Conservation (phyloP, 345 rosid genomes). For the Moringa oleifera region DNA sequence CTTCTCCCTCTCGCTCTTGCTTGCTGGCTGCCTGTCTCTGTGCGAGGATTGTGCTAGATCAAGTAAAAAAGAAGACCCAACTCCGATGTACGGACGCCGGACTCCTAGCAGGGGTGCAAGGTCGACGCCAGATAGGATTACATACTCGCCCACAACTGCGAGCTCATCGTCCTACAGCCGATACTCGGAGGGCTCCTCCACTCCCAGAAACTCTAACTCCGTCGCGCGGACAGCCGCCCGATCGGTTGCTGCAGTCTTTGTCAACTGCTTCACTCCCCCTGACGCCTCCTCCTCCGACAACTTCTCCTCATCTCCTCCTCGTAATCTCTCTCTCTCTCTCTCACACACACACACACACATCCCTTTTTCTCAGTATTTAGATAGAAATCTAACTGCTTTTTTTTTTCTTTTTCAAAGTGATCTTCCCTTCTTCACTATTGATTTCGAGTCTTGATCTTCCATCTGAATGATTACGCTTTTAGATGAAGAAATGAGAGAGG, state of each 20-base stretch:
- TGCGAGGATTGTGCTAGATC: too few relatives aligned
- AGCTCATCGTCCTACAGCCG: conserved; percentile 29
- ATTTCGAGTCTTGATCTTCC: too few relatives aligned
- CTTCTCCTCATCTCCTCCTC: conserved; percentile 3
- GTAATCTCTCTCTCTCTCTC: background rate
- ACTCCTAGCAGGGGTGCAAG: conserved; percentile 28
- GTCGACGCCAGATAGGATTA: conserved; percentile 33
- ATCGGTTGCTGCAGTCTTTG: conserved; percentile 54
- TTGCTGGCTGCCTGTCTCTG: conserved; percentile 7
- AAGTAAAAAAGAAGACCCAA: conserved; percentile 11
- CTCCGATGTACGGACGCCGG: conserved; percentile 30
- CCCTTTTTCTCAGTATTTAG: too few relatives aligned
- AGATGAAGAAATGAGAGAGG: too few relatives aligned
- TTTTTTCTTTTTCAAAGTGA: too few relatives aligned
- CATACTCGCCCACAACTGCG: conserved; percentile 22
- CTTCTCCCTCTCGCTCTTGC: conserved; percentile 10
- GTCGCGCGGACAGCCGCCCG: conserved; percentile 30
- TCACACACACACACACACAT: too few relatives aligned
- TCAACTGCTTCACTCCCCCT: conserved; percentile 69
- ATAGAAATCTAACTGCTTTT: too few relatives aligned
- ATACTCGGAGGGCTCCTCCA: conserved; percentile 32
- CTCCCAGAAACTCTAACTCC: conserved; percentile 33
- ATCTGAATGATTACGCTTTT: too few relatives aligned
- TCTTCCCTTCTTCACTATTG: too few relatives aligned
- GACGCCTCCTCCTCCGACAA: conserved; percentile 29